These are phyloP conservation scores for Yarrowia porcina DNA, from an alignment of 805 yeast genomes.

Conservation along the genomic window DNA sequence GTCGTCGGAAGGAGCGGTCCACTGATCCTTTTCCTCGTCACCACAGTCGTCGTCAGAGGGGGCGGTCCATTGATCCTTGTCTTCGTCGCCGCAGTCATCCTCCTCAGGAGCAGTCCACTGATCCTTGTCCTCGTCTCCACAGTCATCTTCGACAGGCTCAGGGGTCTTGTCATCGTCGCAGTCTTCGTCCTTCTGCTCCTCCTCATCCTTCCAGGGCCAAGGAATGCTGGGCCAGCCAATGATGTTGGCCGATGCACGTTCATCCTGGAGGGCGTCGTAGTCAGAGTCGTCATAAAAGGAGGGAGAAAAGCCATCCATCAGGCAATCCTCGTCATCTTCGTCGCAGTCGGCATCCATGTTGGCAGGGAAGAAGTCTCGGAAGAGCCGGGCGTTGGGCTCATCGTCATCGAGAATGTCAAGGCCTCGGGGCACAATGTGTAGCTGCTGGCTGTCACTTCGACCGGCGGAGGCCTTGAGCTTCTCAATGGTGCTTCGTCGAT, in stretches of 20 bases:
- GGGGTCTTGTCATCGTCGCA: background rate
- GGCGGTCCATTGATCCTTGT: background rate
- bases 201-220: constrained; percentile 24
- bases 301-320: background rate
- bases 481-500: constrained; percentile 7
- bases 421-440: background rate
- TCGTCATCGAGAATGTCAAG: background rate
- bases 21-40: background rate
- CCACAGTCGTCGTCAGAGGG: background rate
- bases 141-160: constrained; percentile 2
- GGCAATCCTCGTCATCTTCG: constrained; percentile 5
- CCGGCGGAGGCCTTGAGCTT: background rate
- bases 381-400: background rate
- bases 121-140: background rate
- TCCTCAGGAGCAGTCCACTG: background rate
- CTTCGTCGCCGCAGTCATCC: constrained; percentile 12
- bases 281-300: background rate
- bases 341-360: background rate
- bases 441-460: background rate
- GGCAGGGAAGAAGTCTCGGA: constrained; percentile 17
- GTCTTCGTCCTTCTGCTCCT: background rate
- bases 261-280: background rate
- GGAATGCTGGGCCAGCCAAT: constrained; percentile 22
- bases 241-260: constrained; percentile 6
- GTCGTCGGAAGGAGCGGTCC: background rate